A percentile compares a stretch with the other conserved stretches of the same genome.
These are phyloP conservation scores for Verticillium nubilum DNA, from an alignment of 2,329 filamentous ascomycete species.

Conservation along the genomic window DNA sequence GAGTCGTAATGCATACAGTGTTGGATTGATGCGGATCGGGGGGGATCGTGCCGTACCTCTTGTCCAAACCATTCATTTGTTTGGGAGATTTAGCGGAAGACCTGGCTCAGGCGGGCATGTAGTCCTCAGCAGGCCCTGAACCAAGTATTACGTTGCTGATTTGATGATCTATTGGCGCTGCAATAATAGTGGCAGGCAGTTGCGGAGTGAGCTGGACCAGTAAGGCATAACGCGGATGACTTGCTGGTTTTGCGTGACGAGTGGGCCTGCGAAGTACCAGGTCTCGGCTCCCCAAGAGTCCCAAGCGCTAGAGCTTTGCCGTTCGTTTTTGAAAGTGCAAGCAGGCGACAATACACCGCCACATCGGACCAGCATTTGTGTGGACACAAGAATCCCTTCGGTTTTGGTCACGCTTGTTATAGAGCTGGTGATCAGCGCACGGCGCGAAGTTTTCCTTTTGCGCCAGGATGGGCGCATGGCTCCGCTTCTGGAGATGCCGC, in stretches of 20 bases:
- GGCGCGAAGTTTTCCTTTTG: not conserved
- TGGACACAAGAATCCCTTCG: not conserved
- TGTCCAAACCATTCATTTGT: too few relatives aligned
- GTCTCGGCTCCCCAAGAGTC: not conserved
- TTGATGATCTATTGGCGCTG: not conserved
- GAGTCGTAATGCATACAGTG: not conserved
- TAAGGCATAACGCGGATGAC: not conserved
- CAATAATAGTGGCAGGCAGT: not conserved
- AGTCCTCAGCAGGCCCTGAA: not conserved
- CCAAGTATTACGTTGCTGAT: not conserved
- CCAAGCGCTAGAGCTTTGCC: not conserved
- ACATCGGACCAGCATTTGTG: not conserved
- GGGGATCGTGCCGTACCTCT: not conserved
- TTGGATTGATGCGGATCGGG: not conserved
- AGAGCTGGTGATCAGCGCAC: not conserved
- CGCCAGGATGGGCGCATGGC: not conserved
- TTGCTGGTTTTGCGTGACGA: not conserved
- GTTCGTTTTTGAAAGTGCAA: not conserved
- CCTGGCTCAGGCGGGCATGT: not conserved
- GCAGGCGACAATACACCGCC: not conserved
- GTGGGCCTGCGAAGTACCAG: not conserved
- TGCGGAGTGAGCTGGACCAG: not conserved
- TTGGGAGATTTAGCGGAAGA: not conserved
- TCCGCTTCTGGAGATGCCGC: not conserved
- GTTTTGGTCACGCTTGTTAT: not conserved